Base-by-base conservation (phyloP, 192 early-diverging fungal genomes). In the Backusella morwellensis region DNA sequence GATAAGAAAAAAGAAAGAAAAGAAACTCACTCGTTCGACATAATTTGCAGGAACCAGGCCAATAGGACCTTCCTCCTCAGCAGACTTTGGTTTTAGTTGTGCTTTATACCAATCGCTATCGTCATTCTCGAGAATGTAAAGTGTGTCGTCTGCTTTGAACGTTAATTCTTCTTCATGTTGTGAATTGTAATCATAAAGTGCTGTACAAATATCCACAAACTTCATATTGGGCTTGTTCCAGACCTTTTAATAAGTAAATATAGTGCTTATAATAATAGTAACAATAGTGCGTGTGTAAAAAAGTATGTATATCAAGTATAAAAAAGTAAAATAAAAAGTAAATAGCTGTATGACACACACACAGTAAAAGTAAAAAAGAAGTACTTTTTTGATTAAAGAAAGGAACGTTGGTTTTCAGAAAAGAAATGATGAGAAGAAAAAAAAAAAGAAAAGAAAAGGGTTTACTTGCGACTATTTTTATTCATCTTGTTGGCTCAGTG, bases 41-140 rank as follows among this genome's bases (percentile, higher is more conserved):
- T 99, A 98, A 73, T 93, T 93, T 42, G 88, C 90, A 15, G 98
- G 98, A 44, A 98, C 93, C 35, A 98, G 83, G 9, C 98, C 98
- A 77, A 92, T 86, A 42, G 73, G 81, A 50, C 81, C 83, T 70
- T 69, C 67, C 42, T 89, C 81, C 68, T 83, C 84, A 72, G 79
- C 71, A 76, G 82, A 78, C 71, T 71, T 72, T 26, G 78, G 83
- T 78, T 96, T 93, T 71, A 92, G 83, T 70, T 94, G 90, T 8
- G 95, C 97, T 72, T 88, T 88, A 87, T 91, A 93, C 98, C 98
- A 99, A 75, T 98, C 95, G 23, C 91, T 89, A 87, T 97, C 97
- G 67, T 91, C 89, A 76, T 91, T 91, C 77, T 97, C 94, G 42
- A 97, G 76, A 73, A 97, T 90, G 83, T 97, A 91, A 63, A 99